Conservation (phyloP, 1,284 basidiomycete species). For the Crocinoboletus sp. region DNA sequence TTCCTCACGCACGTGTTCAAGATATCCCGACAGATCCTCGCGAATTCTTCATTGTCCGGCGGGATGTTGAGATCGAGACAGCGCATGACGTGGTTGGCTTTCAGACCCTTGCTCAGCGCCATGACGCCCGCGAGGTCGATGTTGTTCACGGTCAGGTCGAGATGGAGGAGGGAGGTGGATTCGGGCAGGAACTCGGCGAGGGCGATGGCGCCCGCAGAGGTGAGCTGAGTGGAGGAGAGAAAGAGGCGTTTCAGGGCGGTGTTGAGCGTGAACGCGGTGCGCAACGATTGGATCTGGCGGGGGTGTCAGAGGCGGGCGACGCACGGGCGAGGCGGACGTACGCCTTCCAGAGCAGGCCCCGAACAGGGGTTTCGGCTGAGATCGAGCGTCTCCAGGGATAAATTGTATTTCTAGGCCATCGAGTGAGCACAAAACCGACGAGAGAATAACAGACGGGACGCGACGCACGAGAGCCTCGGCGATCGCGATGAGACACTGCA, state of each 20-base stretch:
- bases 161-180: conserved; percentile 80
- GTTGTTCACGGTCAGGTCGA: conserved; percentile 79
- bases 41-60: conserved; percentile 84
- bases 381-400: conserved; percentile 91
- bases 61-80: conserved; percentile 94
- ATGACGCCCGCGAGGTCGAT: conserved; percentile 91
- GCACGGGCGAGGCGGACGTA: conserved; percentile 36
- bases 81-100: conserved; percentile 79
- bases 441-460: not conserved
- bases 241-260: conserved; percentile 91
- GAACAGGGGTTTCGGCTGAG: conserved; percentile 92
- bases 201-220: conserved; percentile 86
- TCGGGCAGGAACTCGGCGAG: conserved; percentile 97
- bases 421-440: not conserved
- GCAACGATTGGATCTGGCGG: conserved; percentile 77
- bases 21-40: conserved; percentile 78
- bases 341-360: conserved; percentile 83
- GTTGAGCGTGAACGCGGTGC: conserved; percentile 92
- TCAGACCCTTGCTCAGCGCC: conserved; percentile 84
- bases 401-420: conserved; percentile 81
- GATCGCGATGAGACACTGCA: conserved; percentile 72
- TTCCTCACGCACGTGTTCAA: conserved; percentile 85
- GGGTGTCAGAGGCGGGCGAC: not conserved
- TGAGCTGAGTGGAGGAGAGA: conserved; percentile 79
- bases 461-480: conserved; percentile 82